Conservation (phyloP, 306 rosid species). For the Albizia julibrissin region DNA sequence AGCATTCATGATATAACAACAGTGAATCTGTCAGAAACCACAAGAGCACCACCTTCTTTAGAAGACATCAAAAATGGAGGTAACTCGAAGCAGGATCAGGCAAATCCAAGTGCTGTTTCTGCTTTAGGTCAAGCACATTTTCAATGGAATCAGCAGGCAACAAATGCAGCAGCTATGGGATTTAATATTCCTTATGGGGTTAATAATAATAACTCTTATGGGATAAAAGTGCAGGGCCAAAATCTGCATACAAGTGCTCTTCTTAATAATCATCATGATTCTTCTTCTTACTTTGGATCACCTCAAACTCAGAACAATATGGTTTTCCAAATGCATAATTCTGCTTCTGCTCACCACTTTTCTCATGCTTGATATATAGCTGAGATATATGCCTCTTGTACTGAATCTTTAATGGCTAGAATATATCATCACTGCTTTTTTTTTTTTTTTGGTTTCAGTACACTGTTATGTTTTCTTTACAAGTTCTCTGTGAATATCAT, state of each 20-base stretch:
- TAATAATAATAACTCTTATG: slow-evolving; percentile 44
- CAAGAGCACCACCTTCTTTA: slow-evolving; percentile 49
- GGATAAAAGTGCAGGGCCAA: slow-evolving; percentile 57
- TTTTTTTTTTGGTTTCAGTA: slow-evolving; percentile 31
- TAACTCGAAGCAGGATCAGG: slow-evolving; percentile 35
- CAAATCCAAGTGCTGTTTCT: slow-evolving; percentile 27
- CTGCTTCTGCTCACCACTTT: slow-evolving; percentile 55
- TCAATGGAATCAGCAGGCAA: slow-evolving; percentile 74
- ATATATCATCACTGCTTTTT: slow-evolving; percentile 27
- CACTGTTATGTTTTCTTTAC: slow-evolving; percentile 38
- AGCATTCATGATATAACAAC: slow-evolving; percentile 98
- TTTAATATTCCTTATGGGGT: slow-evolving; percentile 53
- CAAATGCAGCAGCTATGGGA: slow-evolving; percentile 41
- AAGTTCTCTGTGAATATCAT: neutral
- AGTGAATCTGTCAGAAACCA: slow-evolving; percentile 62
- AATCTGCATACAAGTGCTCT: slow-evolving; percentile 47
- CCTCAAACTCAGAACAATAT: slow-evolving; percentile 62
- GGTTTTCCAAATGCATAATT: slow-evolving; percentile 64
- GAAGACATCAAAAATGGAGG: slow-evolving; percentile 46
- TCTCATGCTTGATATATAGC: slow-evolving; percentile 45
- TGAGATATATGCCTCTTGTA: neutral
- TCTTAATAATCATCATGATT: slow-evolving; percentile 37
- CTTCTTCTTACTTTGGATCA: slow-evolving; percentile 54
- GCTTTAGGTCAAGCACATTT: slow-evolving; percentile 35
- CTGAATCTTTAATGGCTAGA: slow-evolving; percentile 34